Evolutionary conservation across 164 flowering plant species (phyloP).

Genomic region (Umbilicus rupestris): DNA sequence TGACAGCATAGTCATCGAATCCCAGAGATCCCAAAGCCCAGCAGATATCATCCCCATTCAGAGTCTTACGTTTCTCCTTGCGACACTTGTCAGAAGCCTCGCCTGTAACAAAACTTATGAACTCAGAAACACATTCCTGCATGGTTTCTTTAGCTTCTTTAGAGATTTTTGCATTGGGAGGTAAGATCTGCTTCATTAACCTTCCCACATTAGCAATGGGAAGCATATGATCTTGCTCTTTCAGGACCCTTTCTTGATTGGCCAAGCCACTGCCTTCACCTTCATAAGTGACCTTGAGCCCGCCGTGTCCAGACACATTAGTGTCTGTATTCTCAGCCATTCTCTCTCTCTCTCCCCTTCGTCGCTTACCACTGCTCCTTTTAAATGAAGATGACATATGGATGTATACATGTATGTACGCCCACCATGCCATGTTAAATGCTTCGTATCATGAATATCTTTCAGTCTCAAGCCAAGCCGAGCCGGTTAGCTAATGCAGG

Average conservation of each 20-base stretch:
- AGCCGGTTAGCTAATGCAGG: background rate
- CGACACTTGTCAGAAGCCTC: conserved; percentile 72
- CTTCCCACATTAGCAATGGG: conserved; percentile 77
- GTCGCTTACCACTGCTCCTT: conserved; percentile 1
- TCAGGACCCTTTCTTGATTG: conserved; percentile 21
- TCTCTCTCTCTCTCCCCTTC: background rate
- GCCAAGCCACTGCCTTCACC: conserved; percentile 11
- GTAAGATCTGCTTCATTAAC: conserved; percentile 68
- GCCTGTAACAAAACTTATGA: conserved; percentile 69
- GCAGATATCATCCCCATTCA: conserved; percentile 68
- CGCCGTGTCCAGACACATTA: conserved; percentile 13
- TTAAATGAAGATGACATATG: background rate
- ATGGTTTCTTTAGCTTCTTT: conserved; percentile 77
- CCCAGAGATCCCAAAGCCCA: conserved; percentile 56
- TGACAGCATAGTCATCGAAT: conserved; percentile 59
- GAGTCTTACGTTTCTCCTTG: conserved; percentile 70
- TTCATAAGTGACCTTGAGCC: conserved; percentile 13
- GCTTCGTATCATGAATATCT: background rate
- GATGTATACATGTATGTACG: background rate
- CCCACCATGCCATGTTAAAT: background rate
- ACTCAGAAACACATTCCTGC: conserved; percentile 80
- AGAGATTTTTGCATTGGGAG: conserved; percentile 65
- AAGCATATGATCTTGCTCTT: conserved; percentile 58
- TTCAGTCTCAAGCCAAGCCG: background rate
- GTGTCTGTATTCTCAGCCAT: conserved; percentile 27